Evolutionary conservation across 1,284 basidiomycete species (phyloP), one percentile per base, ranked within the genome.

Genomic region (Tremellales sp.): DNA sequence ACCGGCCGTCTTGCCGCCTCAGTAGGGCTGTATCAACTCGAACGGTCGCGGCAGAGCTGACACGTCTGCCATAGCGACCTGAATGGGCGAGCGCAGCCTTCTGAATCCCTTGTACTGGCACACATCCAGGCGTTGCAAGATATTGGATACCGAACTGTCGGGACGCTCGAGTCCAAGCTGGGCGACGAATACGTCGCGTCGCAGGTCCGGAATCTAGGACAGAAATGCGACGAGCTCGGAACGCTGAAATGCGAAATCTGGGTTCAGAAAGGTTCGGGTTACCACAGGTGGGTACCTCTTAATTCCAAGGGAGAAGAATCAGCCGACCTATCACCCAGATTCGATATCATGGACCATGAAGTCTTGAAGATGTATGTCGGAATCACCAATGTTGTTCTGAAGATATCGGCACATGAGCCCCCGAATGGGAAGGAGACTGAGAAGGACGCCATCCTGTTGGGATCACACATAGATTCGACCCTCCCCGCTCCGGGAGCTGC

Each of bases 281-380:
- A 80, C 56, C 90, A 93, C 74, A 74, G 85, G 85, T 90, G 61
- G 54, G 84, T 74, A 9, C 6, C 21, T 7, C 3, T 4, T 12
- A 13, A 18, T 41, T n/a, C 16, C 16, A 24, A 31, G 16, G 1
- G 13, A 8, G 13, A 35, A 6, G 10, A 8, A 7, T 6, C 13
- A 18, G 31, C 12, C 27, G 40, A 35, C 5, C 27, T 10, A 39
- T 26, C n/a, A n/a, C 22, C 1, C 51, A 88, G 86, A 33, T 92
- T 91, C 65, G 85, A 89, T 63, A 88, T 91, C 76, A 84, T 90
- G 81, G 77, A 77, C 54, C 80, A 84, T 61, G 80, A 86, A 32
- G 77, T 97, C 4, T 91, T 94, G 75, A 97, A 97, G 72, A 86
- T 85, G 27, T 98, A 97, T 60, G 81, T 85, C 18, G 79, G 86